Percentiles rank a stretch among this genome's conserved stretches.
Conservation (phyloP, 2,329 filamentous ascomycete species). For the Aspergillus spinulosporus region DNA sequence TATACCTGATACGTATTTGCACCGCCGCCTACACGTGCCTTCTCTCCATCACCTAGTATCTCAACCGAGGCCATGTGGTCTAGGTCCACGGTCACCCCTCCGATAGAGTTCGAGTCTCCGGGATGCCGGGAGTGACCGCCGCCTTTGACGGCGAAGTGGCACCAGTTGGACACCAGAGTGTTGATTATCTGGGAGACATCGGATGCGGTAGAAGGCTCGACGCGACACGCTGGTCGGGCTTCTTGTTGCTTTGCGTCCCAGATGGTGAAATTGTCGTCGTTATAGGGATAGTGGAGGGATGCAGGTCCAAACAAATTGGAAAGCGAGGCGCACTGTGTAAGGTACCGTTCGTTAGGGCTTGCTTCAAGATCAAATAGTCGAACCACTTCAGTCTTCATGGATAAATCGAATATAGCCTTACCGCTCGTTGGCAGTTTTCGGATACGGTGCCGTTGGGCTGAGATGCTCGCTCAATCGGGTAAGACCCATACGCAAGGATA, state of each 20-base stretch:
- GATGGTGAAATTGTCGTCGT: neutral
- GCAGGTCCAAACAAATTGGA: neutral
- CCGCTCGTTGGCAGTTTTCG: slow-evolving; percentile 1
- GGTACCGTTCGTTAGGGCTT: neutral
- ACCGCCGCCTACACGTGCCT: slow-evolving; percentile 10
- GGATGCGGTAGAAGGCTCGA: slow-evolving; percentile 9
- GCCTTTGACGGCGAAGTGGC: slow-evolving; percentile 53
- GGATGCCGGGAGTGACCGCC: slow-evolving; percentile 57
- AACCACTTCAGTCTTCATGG: no score
- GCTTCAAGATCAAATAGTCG: neutral
- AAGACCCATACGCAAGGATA: neutral
- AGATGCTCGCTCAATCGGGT: neutral
- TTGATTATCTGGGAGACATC: slow-evolving; percentile 21
- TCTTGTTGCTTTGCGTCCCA: slow-evolving; percentile 5
- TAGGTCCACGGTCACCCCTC: slow-evolving; percentile 28
- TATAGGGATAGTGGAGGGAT: neutral
- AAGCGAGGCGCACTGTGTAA: neutral
- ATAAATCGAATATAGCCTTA: neutral
- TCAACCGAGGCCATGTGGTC: slow-evolving; percentile 15
- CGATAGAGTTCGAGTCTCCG: slow-evolving; percentile 52
- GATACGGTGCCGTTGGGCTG: neutral
- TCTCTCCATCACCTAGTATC: slow-evolving; percentile 13
- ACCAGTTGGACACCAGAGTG: slow-evolving; percentile 22
- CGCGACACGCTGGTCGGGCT: neutral
- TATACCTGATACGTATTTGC: slow-evolving; percentile 11